These are phyloP conservation scores for Podospora fimiseda DNA, from an alignment of 495 filamentous ascomycete genomes.

Conservation along the genomic window DNA sequence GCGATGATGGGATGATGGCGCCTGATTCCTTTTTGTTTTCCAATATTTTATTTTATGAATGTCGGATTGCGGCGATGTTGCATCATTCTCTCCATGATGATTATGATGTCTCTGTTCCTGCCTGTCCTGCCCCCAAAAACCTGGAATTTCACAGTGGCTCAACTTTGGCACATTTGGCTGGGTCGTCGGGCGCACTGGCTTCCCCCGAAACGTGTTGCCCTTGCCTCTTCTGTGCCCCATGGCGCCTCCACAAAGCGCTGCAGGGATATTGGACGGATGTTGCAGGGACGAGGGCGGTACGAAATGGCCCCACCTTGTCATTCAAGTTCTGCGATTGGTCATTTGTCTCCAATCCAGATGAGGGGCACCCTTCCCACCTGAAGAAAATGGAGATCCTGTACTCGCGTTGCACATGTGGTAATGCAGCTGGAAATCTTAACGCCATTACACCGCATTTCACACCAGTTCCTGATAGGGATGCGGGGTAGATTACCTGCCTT, in stretches of 20 bases:
- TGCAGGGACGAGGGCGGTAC: slow-evolving; percentile 2
- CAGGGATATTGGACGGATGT: neutral
- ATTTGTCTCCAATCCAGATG: neutral
- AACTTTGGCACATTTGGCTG: neutral
- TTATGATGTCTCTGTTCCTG: neutral
- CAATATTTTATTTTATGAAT: neutral
- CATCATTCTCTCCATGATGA: neutral
- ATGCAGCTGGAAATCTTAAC: neutral
- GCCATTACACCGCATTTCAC: no score
- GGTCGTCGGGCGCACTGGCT: neutral
- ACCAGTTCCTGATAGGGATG: neutral
- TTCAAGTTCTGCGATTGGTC: neutral
- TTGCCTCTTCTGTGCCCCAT: slow-evolving; percentile 5
- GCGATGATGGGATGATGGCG: neutral
- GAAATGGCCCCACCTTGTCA: neutral
- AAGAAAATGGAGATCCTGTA: neutral
- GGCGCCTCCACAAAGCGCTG: slow-evolving; percentile 4
- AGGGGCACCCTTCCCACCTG: neutral
- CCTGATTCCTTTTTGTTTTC: slow-evolving; percentile 12
- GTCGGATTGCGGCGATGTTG: no score
- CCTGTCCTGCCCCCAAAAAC: neutral
- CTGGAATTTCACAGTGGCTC: neutral
- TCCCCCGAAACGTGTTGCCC: slow-evolving; percentile 3
- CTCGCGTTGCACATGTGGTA: neutral
- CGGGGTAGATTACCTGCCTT: neutral